Evolutionary conservation across 75 land plant genomes (phyloP).

Genomic region (Pinus tabuliformis): DNA sequence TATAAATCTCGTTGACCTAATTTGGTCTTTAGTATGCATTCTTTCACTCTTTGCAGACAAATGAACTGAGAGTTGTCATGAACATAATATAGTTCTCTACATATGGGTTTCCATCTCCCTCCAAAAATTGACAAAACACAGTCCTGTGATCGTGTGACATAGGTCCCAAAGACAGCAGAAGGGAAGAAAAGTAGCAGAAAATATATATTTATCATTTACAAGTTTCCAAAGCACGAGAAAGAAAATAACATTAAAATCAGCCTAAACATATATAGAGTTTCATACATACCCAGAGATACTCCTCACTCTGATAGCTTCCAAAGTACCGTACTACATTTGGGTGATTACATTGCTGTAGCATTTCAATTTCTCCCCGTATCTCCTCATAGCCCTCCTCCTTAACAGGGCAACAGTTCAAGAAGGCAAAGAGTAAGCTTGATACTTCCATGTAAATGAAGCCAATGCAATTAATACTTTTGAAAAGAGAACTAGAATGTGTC

Average conservation of each 20-base stretch:
- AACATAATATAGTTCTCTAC: no score
- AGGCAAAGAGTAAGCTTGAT: not conserved
- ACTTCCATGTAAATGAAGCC: not conserved
- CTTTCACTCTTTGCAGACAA: no score
- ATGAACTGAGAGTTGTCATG: no score
- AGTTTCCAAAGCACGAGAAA: slow-evolving; percentile 3
- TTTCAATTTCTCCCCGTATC: slow-evolving; percentile 98
- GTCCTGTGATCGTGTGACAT: no score
- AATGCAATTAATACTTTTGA: not conserved
- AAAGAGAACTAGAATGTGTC: not conserved
- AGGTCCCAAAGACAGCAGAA: no score
- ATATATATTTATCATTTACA: not conserved
- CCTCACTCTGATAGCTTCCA: slow-evolving; percentile 98
- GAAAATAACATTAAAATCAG: slow-evolving; percentile 1
- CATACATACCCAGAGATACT: slow-evolving; percentile 85
- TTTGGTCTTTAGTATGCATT: no score
- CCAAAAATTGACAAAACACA: no score
- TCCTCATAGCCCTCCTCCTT: slow-evolving; percentile 99
- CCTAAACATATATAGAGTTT: not conserved
- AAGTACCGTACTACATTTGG: slow-evolving; percentile 98
- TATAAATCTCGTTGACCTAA: no score
- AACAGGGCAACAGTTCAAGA: slow-evolving; percentile 3
- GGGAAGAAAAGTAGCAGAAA: not conserved
- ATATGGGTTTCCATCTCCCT: no score
- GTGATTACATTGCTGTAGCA: slow-evolving; percentile 99